Base-by-base conservation (phyloP, 306 rosid species). In the Rubus parviflorus region DNA sequence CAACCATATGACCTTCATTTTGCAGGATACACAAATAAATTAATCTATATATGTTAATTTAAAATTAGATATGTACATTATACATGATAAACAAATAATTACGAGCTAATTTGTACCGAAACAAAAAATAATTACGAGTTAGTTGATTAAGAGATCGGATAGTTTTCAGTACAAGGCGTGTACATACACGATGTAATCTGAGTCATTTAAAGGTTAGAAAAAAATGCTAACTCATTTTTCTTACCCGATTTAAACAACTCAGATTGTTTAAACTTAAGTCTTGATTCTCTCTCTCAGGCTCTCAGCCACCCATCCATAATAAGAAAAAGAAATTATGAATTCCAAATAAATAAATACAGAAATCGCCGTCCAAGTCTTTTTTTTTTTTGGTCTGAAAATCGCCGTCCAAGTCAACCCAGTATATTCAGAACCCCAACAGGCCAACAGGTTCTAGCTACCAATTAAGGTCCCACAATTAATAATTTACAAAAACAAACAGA, bases 301-400 rank as follows among this genome's bases (percentile, higher is more conserved):
- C 38, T 22, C 37, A 4, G 8, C 42, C 42, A 40, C 68, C 62
- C 62, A 4, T 48, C 75, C 23, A 19, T 23, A 9, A 74, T 30
- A 16, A 43, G 3, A 1, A 15, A 15, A 74, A 19, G 0, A 45
- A 61, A 3, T 11, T 15, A 45, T 73, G 13, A 10, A 17, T 8
- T 22, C 23, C 3, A 15, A 45, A 60, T 45, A 19, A 15, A 3
- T 45, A 60, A 62, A 47, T 35, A 63, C n/a, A 35, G 37, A 8
- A 12, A 37, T 53, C 64, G 51, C 72, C 79, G 72, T 20, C 72
- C 79, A 48, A 37, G 30, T 75, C 72, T n/a, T n/a, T n/a, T n/a
- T n/a, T n/a, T n/a, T n/a, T n/a, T n/a, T n/a, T n/a, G n/a, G n/a
- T n/a, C n/a, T n/a, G n/a, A n/a, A 8, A 12, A 37, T 53, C 64